These are phyloP conservation scores for Yamadazyma sp. DNA, from an alignment of 1,139 yeast species.

Conservation along the genomic window DNA sequence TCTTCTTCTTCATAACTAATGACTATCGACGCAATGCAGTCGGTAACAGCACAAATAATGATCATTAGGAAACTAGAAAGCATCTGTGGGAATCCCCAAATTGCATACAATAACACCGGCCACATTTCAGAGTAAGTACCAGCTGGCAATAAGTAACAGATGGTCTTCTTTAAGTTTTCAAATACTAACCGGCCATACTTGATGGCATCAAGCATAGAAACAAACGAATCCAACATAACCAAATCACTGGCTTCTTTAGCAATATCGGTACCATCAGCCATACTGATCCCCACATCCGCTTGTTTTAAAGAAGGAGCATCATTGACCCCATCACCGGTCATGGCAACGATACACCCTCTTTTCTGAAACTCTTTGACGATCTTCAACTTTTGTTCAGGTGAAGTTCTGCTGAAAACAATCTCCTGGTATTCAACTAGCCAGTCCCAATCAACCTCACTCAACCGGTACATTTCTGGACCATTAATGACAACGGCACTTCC, in stretches of 20 bases:
- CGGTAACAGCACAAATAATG: conserved; percentile 49
- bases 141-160: conserved; percentile 53
- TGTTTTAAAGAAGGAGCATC: conserved; percentile 54
- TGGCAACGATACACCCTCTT: conserved; percentile 44
- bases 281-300: conserved; percentile 54
- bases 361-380: conserved; percentile 51
- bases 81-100: conserved; percentile 52
- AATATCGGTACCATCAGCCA: conserved; percentile 52
- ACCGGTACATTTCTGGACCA: conserved; percentile 35
- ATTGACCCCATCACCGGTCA: conserved; percentile 57
- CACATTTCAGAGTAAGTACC: conserved; percentile 55
- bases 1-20: conserved; percentile 49
- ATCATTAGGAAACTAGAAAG: conserved; percentile 54
- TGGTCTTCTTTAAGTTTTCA: conserved; percentile 51
- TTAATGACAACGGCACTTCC: conserved; percentile 32
- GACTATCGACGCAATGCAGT: conserved; percentile 45
- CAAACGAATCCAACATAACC: conserved; percentile 42
- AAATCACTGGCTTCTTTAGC: conserved; percentile 61
- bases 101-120: conserved; percentile 50
- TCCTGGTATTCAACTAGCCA: conserved; percentile 34
- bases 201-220: conserved; percentile 49
- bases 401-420: conserved; percentile 52
- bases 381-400: conserved; percentile 53
- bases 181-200: conserved; percentile 51
- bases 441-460: conserved; percentile 47